Conservation (phyloP, 768 basidiomycete species). For the Favolaschia claudopus region DNA sequence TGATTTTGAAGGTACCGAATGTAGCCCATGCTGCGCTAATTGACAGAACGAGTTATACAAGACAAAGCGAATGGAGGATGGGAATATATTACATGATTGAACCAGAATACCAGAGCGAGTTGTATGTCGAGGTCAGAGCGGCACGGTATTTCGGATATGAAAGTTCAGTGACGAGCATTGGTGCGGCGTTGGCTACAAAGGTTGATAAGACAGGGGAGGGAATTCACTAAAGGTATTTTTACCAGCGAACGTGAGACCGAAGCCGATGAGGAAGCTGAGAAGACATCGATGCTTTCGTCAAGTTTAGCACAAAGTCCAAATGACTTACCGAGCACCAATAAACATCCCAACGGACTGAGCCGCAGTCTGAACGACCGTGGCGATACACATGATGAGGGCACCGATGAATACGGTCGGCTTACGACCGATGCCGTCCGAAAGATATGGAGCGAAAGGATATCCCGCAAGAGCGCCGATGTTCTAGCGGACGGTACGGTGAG, state of each 20-base stretch:
- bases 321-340: slow-evolving; percentile 46
- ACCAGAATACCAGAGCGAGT: slow-evolving; percentile 63
- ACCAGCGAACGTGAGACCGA: slow-evolving; percentile 51
- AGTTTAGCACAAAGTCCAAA: not conserved
- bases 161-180: slow-evolving; percentile 55
- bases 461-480: slow-evolving; percentile 58
- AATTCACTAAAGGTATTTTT: slow-evolving; percentile 30
- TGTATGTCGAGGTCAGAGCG: slow-evolving; percentile 53
- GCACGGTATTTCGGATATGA: slow-evolving; percentile 53
- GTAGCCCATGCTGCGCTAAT: slow-evolving; percentile 46
- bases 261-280: slow-evolving; percentile 43
- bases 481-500: slow-evolving; percentile 37
- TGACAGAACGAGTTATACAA: slow-evolving; percentile 41
- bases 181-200: slow-evolving; percentile 49
- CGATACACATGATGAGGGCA: slow-evolving; percentile 52
- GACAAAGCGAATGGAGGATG: not conserved
- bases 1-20: slow-evolving; percentile 62
- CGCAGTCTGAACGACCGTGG: slow-evolving; percentile 48
- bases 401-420: slow-evolving; percentile 53
- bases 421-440: slow-evolving; percentile 55
- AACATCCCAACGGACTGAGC: too few species aligned
- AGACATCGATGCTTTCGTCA: not conserved
- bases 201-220: not conserved
- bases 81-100: slow-evolving; percentile 44
- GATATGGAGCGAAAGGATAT: slow-evolving; percentile 56